These are phyloP conservation scores for Colletotrichum tropicale DNA, from an alignment of 2,329 filamentous ascomycete genomes.

Conservation along the genomic window DNA sequence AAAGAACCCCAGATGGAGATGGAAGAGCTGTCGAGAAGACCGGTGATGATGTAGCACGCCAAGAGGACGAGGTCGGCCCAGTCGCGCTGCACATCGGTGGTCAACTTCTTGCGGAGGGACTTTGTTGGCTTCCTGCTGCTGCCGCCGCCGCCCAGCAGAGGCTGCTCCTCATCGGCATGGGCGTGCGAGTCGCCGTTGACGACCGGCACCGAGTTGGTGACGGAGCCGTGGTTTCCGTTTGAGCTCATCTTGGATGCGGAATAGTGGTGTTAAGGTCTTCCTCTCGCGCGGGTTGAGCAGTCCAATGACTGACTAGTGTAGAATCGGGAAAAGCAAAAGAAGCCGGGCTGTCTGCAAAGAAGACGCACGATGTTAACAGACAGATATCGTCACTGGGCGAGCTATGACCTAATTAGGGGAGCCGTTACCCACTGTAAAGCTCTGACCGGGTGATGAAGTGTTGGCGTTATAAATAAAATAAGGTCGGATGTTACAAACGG, in stretches of 20 bases:
- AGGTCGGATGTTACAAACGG: background rate
- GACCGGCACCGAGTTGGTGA: background rate
- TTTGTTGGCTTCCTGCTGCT: conserved; percentile 20
- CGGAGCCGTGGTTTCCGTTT: background rate
- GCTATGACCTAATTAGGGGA: background rate
- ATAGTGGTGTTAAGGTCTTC: background rate
- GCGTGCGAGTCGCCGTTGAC: conserved; percentile 2
- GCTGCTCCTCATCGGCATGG: conserved; percentile 33
- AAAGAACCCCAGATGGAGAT: conserved; percentile 82
- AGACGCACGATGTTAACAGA: background rate
- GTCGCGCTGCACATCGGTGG: conserved; percentile 58
- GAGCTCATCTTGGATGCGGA: background rate
- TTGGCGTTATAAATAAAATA: background rate
- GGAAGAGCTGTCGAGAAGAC: conserved; percentile 76
- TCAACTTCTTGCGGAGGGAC: conserved; percentile 36
- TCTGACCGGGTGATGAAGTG: background rate
- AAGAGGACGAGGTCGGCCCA: conserved; percentile 74
- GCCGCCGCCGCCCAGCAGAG: conserved; percentile 32
- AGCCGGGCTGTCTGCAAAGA: background rate
- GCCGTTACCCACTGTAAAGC: background rate
- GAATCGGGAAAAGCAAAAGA: background rate
- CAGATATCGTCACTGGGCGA: background rate
- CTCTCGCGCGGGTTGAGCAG: background rate
- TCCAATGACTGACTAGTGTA: background rate
- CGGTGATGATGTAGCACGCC: conserved; percentile 77